These are phyloP conservation scores for Neurospora hispaniola DNA, from an alignment of 495 filamentous ascomycete species.

Conservation along the genomic window DNA sequence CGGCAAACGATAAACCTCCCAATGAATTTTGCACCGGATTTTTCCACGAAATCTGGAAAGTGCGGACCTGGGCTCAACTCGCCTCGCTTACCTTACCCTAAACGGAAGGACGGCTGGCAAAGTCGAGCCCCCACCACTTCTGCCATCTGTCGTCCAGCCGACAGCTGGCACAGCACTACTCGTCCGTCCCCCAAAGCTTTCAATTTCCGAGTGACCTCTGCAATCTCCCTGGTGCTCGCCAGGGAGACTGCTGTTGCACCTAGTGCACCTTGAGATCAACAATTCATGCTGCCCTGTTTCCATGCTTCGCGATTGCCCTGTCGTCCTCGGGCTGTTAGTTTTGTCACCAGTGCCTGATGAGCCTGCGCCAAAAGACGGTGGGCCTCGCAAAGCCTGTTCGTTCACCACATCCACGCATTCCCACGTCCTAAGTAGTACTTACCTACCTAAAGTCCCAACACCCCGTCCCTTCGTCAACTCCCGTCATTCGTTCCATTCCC, in stretches of 20 bases:
- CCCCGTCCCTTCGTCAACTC: background rate
- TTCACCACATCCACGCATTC: background rate
- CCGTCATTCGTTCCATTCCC: background rate
- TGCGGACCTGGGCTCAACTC: constrained; percentile 23
- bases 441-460: background rate
- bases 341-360: background rate
- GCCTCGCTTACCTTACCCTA: constrained; percentile 20
- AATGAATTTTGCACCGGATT: constrained; percentile 24
- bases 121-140: constrained; percentile 1
- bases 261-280: background rate
- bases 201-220: background rate
- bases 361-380: background rate
- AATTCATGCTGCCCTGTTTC: background rate
- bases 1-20: constrained; percentile 18
- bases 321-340: background rate
- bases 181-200: background rate
- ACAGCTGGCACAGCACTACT: background rate
- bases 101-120: constrained; percentile 10
- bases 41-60: constrained; percentile 25
- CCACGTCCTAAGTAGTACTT: background rate
- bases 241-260: background rate
- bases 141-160: background rate
- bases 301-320: background rate
- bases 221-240: background rate
- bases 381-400: background rate